Evolutionary conservation across 345 rosid genomes (phyloP), one percentile per base, ranked within the genome.

Genomic region (Euphorbia tirucalli): DNA sequence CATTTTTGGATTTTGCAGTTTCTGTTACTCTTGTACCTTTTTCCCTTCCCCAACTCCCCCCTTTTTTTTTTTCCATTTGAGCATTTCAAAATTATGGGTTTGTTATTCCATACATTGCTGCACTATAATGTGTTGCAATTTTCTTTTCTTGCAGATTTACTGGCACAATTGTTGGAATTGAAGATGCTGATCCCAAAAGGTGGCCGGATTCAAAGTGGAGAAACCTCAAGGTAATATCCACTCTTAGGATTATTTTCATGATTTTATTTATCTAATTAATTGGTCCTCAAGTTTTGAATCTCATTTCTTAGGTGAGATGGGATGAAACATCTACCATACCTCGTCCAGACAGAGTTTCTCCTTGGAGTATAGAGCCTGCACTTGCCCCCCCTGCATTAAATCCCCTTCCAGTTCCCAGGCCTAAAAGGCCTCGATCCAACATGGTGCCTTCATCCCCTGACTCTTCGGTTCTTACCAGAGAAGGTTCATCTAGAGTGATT

Each of bases 151-250:
- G 19, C 71, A 87, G 91, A 75, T 84, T 82, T 63, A 74, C 85
- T 0, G 89, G 89, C 56, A 85, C 91, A 1, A 79, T 87, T n/a
- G 73, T 84, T 65, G 91, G 89, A 61, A 71, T 71, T 52, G 91
- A 85, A 74, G 89, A 85, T 68, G 72, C 75, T 25, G 87, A 84
- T 68, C 69, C 87, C 30, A 46, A 13, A 1, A 81, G 81, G 61
- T 87, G 91, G 91, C 75, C 74, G 27, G 86, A 77, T n/a, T 87
- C 91, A 32, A 82, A 79, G 70, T 87, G 91, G 91, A 79, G 91
- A 74, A 82, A 79, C 66, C 86, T 87, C 9, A 87, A 84, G 87
- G 91, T 87, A 67, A 22, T 25, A 19, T 60, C 31, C 1, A 11
- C 22, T 49, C 39, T 0, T 60, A 37, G 24, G 44, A 25, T 52